These are phyloP conservation scores for Colletotrichum coccodes DNA, from an alignment of 2,329 filamentous ascomycete genomes.

Conservation along the genomic window DNA sequence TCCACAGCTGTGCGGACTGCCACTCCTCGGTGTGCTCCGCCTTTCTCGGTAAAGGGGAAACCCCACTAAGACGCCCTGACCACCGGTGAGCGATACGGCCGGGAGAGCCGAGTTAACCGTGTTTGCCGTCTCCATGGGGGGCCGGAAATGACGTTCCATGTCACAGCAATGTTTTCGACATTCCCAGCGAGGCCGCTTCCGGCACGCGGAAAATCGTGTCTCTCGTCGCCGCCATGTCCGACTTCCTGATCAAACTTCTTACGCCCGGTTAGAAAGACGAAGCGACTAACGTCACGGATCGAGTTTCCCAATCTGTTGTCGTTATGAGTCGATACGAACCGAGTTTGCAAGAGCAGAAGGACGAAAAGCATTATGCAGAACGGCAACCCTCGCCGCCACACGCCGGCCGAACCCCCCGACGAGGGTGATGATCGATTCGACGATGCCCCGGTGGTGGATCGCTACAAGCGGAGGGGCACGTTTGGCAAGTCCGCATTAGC, in stretches of 20 bases:
- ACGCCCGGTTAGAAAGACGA: neutral
- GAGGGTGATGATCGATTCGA: neutral
- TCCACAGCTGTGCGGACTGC: neutral
- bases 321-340: constrained; percentile 4
- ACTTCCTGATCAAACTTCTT: neutral
- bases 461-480: neutral
- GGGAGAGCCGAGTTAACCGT: neutral
- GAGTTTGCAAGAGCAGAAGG: neutral
- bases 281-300: neutral
- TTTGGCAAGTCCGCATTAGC: neutral
- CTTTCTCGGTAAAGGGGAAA: constrained; percentile 13
- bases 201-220: neutral
- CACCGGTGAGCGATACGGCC: neutral
- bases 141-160: neutral
- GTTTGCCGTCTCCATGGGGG: neutral
- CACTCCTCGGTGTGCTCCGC: constrained; percentile 21
- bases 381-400: neutral
- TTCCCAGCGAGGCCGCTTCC: neutral
- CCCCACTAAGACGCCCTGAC: neutral
- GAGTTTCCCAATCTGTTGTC: neutral
- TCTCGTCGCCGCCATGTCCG: neutral
- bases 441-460: neutral
- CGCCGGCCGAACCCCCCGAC: neutral
- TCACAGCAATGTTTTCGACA: neutral
- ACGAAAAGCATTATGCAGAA: constrained; percentile 10